Evolutionary conservation across 2,329 filamentous ascomycete genomes (phyloP).

Genomic region (Ascochyta fabae): DNA sequence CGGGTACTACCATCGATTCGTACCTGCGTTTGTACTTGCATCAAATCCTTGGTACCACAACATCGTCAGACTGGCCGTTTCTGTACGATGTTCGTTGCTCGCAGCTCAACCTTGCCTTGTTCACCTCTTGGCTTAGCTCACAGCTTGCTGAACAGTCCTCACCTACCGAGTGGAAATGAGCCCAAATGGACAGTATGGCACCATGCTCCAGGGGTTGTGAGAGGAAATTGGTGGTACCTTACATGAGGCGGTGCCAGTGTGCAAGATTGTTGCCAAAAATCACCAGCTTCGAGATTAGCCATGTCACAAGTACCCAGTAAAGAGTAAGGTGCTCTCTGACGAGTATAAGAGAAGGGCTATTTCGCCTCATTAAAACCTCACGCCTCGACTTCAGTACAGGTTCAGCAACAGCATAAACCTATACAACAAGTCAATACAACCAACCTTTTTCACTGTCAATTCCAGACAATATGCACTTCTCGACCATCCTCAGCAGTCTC

Average conservation of each 20-base stretch:
- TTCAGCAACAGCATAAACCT: background rate
- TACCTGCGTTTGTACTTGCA: conserved; percentile 24
- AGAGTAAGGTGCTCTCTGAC: background rate
- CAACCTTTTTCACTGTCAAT: background rate
- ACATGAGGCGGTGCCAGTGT: conserved; percentile 19
- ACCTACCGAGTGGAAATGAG: background rate
- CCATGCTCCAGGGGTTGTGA: conserved; percentile 8
- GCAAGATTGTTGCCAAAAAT: conserved; percentile 15
- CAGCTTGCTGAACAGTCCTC: background rate
- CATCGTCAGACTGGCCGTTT: conserved; percentile 12
- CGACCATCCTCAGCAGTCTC: conserved; percentile 22
- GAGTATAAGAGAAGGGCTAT: conserved; percentile 10
- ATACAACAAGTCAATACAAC: background rate
- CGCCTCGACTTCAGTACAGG: background rate
- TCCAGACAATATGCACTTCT: conserved; percentile 24
- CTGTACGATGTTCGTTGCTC: conserved; percentile 19
- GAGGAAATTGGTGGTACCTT: conserved; percentile 14
- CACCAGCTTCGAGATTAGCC: conserved; percentile 2
- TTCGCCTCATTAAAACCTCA: background rate
- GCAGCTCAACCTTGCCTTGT: conserved; percentile 20
- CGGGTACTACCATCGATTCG: conserved; percentile 19
- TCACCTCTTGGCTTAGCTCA: conserved; percentile 1
- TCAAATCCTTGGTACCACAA: conserved; percentile 20
- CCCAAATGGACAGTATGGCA: conserved; percentile 11
- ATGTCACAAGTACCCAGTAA: background rate